A percentile compares a stretch with the other conserved stretches of the same genome.
Conservation (phyloP, 208 protist genomes). For the Porcisia deanei region DNA sequence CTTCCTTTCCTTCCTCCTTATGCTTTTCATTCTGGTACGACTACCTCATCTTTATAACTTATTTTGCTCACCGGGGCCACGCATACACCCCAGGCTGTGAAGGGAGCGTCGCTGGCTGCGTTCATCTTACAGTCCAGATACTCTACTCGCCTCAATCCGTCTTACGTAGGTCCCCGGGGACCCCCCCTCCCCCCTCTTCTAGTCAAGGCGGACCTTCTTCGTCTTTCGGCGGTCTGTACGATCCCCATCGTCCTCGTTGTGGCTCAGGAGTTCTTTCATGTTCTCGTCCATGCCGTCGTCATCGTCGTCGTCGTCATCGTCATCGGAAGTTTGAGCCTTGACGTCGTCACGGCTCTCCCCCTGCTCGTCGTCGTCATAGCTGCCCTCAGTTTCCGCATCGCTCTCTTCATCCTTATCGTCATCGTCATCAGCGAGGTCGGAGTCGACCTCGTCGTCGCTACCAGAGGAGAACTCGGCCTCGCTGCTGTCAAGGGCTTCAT, state of each 20-base stretch:
- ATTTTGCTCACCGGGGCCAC: not conserved
- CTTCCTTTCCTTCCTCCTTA: not conserved
- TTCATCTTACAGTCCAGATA: not conserved
- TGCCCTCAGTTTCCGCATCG: constrained; percentile 18
- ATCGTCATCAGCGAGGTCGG: constrained; percentile 27
- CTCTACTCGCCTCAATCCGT: not conserved
- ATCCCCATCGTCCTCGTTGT: constrained; percentile 36
- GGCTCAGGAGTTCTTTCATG: constrained; percentile 58
- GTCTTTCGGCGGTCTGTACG: constrained; percentile 40
- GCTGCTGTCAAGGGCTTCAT: constrained; percentile 26
- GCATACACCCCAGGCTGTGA: too few species aligned
- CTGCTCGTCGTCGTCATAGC: constrained; percentile 20
- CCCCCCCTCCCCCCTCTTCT: constrained; percentile 10
- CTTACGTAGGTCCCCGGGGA: not conserved
- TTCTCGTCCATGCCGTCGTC: constrained; percentile 62
- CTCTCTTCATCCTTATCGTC: constrained; percentile 56
- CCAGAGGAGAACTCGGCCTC: constrained; percentile 33
- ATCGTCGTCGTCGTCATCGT: constrained; percentile 18
- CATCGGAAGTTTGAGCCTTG: constrained; percentile 14
- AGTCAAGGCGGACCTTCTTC: constrained; percentile 64
- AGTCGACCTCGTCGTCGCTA: constrained; percentile 40
- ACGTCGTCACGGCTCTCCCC: constrained; percentile 58
- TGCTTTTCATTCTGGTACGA: not conserved
- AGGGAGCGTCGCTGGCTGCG: not conserved
- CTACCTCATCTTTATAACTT: not conserved